Evolutionary conservation across 2,329 filamentous ascomycete species (phyloP).

Genomic region (Bipolaris sorokiniana): DNA sequence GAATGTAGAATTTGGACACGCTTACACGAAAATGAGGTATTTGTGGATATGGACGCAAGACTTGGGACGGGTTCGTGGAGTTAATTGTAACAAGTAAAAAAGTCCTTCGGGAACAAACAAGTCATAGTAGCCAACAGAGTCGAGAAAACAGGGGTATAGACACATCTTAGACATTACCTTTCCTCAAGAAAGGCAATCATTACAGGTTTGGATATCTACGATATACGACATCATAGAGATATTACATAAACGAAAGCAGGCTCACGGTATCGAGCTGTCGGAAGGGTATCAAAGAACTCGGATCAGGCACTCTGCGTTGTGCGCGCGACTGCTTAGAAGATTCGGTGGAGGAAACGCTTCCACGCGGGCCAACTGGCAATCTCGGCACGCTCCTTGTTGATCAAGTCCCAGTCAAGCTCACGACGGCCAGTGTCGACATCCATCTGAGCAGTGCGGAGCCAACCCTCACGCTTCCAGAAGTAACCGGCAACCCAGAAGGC

Average conservation of each 20-base stretch:
- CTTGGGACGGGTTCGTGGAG: too few relatives aligned
- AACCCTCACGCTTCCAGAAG: conserved; percentile 69
- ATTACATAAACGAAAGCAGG: conserved; percentile 1
- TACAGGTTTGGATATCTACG: background rate
- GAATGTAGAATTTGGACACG: background rate
- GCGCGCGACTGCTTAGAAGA: conserved; percentile 33
- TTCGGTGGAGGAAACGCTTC: conserved; percentile 41
- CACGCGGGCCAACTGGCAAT: conserved; percentile 61
- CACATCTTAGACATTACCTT: conserved; percentile 3
- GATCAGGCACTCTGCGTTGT: too few relatives aligned
- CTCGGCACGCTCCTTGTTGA: conserved; percentile 61
- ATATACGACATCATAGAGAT: background rate
- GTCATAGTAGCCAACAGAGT: conserved; percentile 4
- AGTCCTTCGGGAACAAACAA: background rate
- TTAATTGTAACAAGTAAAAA: background rate
- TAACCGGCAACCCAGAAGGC: conserved; percentile 58
- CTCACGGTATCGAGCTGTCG: background rate
- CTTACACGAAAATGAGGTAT: background rate
- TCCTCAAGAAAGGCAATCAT: conserved; percentile 2
- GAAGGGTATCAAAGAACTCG: background rate
- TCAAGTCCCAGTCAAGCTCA: conserved; percentile 68
- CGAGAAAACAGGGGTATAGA: conserved; percentile 6
- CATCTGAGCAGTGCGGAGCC: conserved; percentile 65
- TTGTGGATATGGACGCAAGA: background rate
- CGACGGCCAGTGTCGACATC: conserved; percentile 71